Base-by-base conservation (phyloP, 2,329 filamentous ascomycete genomes). In the Trichoderma sp. region DNA sequence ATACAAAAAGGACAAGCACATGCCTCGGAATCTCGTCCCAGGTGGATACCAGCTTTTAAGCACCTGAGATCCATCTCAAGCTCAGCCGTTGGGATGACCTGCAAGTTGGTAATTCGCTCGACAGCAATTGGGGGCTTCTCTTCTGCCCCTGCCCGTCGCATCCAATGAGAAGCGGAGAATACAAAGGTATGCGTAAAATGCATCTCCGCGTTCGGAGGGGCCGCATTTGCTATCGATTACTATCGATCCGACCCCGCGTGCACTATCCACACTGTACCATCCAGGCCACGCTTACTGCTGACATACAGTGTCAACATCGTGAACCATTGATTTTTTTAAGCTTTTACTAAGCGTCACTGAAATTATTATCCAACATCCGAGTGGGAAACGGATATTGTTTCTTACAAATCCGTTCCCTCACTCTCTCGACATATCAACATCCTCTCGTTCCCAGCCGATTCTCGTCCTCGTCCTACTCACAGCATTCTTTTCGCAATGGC, bases 401-500 rank as follows among this genome's bases (percentile, higher is more conserved):
- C 72, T 68, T 75, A 68, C 72, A 75, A 75, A 75, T 69, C 50
- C 68, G 18, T 31, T 31, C 74, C 45, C 31, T 62, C 60, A 59
- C 18, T 27, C 56, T 29, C 56, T 18, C 21, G 45, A 24, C 53
- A 53, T 1, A 29, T 63, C 56, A 45, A 31, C 38, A 63, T 69
- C 66, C 56, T 24, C 24, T 38, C 56, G 29, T 64, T 64, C 18
- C 35, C 66, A 38, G 18, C 24, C 33, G 41, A 63, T 16, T 60
- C 29, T 60, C 41, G 16, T 18, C 3, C 65, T 31, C 14, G 35
- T 38, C 31, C 60, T 45, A 27, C 45, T 16, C 63, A 59, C 63
- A 45, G 18, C 45, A 29, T 29, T 35, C 63, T 59, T 59, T 18
- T 33, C 56, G n/a, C 64, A 78, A 89, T 90, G 88, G 84, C 88